Percentiles rank a stretch among this genome's conserved stretches.
phyloP scores from a whole-genome alignment of 495 filamentous ascomycete genomes.

The Aeminium ludgeri region DNA sequence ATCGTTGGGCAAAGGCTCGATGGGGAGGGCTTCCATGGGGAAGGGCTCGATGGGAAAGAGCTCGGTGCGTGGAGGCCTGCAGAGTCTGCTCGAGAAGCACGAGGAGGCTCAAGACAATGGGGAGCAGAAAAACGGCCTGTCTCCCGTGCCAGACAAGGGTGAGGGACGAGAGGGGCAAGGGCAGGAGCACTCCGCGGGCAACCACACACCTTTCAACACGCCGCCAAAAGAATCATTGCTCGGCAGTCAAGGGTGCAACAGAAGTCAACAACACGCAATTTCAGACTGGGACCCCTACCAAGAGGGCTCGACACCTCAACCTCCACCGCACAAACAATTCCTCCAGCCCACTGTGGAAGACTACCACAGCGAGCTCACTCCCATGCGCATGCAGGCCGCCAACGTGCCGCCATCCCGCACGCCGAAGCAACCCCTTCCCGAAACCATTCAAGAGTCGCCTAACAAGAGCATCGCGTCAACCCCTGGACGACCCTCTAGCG shows the following conservation, averaged over 20 bases:
- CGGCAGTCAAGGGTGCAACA: not conserved
- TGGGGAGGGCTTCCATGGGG: not conserved
- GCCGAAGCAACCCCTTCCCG: not conserved
- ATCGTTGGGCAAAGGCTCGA: constrained; percentile 5
- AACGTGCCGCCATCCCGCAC: not conserved
- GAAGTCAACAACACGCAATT: not conserved
- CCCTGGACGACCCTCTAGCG: constrained; percentile 9
- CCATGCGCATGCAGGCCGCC: not conserved
- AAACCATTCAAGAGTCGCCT: not conserved
- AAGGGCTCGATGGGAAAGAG: not conserved
- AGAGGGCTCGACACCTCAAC: constrained; percentile 6
- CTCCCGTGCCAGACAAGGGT: not conserved
- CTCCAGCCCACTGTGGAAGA: constrained; percentile 17
- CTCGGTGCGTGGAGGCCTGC: no score
- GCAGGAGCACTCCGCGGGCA: constrained; percentile 2
- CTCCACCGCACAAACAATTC: constrained; percentile 6
- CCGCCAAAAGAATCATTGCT: constrained; percentile 11
- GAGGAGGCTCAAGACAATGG: not conserved
- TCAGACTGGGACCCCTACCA: constrained; percentile 14
- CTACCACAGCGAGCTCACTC: constrained; percentile 16
- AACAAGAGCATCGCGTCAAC: not conserved
- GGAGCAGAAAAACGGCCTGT: not conserved
- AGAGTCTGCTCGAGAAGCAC: constrained; percentile 1
- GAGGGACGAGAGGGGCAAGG: not conserved
- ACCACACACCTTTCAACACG: constrained; percentile 13